Evolutionary conservation across 768 basidiomycete species (phyloP).

Genomic region (Pleurotus sapidus): DNA sequence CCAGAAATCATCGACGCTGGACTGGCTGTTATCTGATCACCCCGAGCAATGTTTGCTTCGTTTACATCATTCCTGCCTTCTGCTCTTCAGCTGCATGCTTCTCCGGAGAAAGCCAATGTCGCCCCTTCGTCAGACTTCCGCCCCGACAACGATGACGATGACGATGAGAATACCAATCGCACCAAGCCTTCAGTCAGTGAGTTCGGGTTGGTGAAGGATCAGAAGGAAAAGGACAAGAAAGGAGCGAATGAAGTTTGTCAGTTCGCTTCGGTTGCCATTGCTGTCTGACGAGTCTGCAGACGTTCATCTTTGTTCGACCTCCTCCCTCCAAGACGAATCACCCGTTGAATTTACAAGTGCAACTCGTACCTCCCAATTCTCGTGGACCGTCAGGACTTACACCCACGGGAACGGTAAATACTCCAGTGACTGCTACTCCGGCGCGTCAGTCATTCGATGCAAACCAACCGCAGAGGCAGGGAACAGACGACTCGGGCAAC

Average conservation of each 20-base stretch:
- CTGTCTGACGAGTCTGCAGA: constrained; percentile 39
- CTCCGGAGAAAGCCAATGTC: not conserved
- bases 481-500: not conserved
- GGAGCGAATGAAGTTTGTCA: constrained; percentile 9
- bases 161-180: not conserved
- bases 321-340: constrained; percentile 85
- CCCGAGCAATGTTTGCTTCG: constrained; percentile 2
- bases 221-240: constrained; percentile 12
- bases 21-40: too few species aligned
- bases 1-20: too few species aligned
- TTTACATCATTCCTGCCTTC: constrained; percentile 11
- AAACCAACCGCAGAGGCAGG: not conserved
- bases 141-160: constrained; percentile 7
- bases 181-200: not conserved
- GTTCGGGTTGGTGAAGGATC: not conserved
- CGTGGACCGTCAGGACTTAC: constrained; percentile 36
- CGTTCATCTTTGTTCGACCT: constrained; percentile 89
- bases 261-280: not conserved
- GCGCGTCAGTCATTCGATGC: not conserved
- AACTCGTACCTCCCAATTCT: constrained; percentile 74
- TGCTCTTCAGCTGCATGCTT: constrained; percentile 1
- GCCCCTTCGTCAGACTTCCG: not conserved
- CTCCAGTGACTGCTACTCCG: constrained; percentile 35
- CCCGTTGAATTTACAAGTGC: constrained; percentile 87
- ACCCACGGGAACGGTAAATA: constrained; percentile 14